Percentiles rank a stretch among this genome's conserved stretches.
Conservation (phyloP, 495 filamentous ascomycete species). For the Lasiosphaeriaceae sp. region DNA sequence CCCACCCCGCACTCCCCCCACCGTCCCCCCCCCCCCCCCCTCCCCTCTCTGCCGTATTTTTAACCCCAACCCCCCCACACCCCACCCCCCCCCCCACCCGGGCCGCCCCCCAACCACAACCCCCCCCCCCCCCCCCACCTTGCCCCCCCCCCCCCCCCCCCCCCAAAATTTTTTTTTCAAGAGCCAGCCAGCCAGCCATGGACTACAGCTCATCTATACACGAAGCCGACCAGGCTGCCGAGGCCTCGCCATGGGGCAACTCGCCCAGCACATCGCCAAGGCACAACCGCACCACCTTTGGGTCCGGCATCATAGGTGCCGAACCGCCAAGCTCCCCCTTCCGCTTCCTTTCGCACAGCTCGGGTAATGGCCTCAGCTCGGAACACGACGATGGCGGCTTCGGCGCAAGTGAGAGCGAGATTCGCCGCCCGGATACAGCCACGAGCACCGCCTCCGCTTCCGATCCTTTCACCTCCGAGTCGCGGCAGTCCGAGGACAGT, state of each 20-base stretch:
- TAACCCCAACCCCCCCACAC: too few species aligned
- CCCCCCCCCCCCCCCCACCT: slow-evolving; percentile 2
- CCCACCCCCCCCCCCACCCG: too few species aligned
- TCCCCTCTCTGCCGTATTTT: too few species aligned
- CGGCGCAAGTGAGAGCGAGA: slow-evolving; percentile 28
- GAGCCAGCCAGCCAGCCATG: slow-evolving; percentile 46
- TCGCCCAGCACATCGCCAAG: slow-evolving; percentile 62
- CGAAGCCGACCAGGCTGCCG: slow-evolving; percentile 68
- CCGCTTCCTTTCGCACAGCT: slow-evolving; percentile 28
- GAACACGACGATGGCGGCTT: slow-evolving; percentile 35
- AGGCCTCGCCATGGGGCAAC: slow-evolving; percentile 73
- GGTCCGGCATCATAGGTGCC: slow-evolving; percentile 29
- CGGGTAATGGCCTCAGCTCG: slow-evolving; percentile 32
- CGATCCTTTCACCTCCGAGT: slow-evolving; percentile 17
- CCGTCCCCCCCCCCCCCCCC: too few species aligned
- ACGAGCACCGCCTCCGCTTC: slow-evolving; percentile 32
- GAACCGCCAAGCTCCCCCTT: slow-evolving; percentile 31
- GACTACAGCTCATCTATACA: slow-evolving; percentile 77
- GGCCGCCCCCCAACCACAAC: neutral
- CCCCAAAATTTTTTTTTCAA: neutral
- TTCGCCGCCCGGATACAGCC: slow-evolving; percentile 35
- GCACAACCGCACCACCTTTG: slow-evolving; percentile 54
- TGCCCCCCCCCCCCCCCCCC: neutral
- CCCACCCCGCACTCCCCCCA: too few species aligned
- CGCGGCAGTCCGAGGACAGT: slow-evolving; percentile 4